Conservation (phyloP, 1,139 yeast genomes). For the Nakaseomyces sp. region DNA sequence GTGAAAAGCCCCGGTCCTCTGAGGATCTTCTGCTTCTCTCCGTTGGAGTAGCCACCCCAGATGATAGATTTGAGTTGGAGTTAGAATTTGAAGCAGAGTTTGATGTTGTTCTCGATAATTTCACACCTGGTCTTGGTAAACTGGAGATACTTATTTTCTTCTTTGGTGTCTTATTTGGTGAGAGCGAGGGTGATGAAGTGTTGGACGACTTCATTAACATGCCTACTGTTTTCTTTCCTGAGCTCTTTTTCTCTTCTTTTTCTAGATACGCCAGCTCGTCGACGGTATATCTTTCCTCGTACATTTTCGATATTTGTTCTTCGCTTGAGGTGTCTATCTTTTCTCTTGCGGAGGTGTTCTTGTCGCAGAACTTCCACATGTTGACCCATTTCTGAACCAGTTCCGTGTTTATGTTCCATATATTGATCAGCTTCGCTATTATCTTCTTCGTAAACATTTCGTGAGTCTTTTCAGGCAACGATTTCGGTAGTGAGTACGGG, state of each 20-base stretch:
- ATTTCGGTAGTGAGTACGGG: constrained; percentile 1
- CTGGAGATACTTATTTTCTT: not conserved
- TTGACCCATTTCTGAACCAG: constrained; percentile 16
- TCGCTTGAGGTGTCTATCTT: constrained; percentile 12
- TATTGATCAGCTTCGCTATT: not conserved
- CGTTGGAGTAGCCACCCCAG: constrained; percentile 9
- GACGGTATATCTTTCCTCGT: constrained; percentile 23
- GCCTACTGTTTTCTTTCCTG: constrained; percentile 5
- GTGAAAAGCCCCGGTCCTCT: constrained; percentile 8
- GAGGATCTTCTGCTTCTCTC: constrained; percentile 6
- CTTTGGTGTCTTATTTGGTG: constrained; percentile 3
- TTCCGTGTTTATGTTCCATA: constrained; percentile 8
- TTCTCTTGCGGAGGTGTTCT: constrained; percentile 13
- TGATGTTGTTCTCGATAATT: not conserved
- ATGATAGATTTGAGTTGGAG: not conserved
- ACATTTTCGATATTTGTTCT: constrained; percentile 18
- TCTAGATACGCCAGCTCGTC: constrained; percentile 24
- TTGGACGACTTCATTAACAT: constrained; percentile 6
- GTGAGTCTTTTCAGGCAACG: constrained; percentile 5
- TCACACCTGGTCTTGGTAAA: not conserved
- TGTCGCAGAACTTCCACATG: constrained; percentile 22
- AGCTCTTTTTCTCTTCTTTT: constrained; percentile 7
- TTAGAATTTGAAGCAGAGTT: constrained; percentile 3
- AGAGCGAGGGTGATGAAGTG: constrained; percentile 11
- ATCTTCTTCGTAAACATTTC: constrained; percentile 2